These are phyloP conservation scores for Canna indica DNA, from an alignment of 176 grass and related monocot genomes.

Conservation along the genomic window DNA sequence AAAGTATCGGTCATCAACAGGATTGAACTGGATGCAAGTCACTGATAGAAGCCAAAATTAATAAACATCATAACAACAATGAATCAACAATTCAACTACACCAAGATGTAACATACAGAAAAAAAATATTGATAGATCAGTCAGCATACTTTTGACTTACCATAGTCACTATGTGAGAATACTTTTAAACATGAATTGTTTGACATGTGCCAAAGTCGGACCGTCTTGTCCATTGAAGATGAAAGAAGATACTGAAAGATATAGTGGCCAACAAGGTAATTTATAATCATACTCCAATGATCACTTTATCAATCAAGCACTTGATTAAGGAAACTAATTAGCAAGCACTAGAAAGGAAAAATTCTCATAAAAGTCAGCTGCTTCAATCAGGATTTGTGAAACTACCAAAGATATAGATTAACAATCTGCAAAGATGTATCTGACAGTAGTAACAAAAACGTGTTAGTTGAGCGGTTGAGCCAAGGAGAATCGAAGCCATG, in stretches of 20 bases:
- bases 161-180: slow-evolving; percentile 94
- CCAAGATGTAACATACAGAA: neutral
- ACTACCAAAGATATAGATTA: neutral
- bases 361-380: neutral
- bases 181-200: slow-evolving; percentile 81
- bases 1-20: slow-evolving; percentile 89
- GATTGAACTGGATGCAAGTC: slow-evolving; percentile 99
- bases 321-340: neutral
- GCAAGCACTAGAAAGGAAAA: neutral
- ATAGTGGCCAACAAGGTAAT: neutral
- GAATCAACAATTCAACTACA: slow-evolving; percentile 7
- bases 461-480: too few species aligned
- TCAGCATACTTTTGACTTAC: slow-evolving; percentile 27
- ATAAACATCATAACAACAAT: slow-evolving; percentile 6
- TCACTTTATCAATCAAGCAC: neutral
- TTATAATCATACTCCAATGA: neutral
- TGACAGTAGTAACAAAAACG: too few species aligned
- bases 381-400: neutral
- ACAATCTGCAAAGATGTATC: neutral
- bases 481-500: too few species aligned
- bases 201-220: slow-evolving; percentile 82
- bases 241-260: slow-evolving; percentile 73
- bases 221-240: slow-evolving; percentile 99
- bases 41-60: slow-evolving; percentile 29
- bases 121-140: neutral